Base-by-base conservation (phyloP, 1,139 yeast species). In the Debaryomyces subglobosus region DNA sequence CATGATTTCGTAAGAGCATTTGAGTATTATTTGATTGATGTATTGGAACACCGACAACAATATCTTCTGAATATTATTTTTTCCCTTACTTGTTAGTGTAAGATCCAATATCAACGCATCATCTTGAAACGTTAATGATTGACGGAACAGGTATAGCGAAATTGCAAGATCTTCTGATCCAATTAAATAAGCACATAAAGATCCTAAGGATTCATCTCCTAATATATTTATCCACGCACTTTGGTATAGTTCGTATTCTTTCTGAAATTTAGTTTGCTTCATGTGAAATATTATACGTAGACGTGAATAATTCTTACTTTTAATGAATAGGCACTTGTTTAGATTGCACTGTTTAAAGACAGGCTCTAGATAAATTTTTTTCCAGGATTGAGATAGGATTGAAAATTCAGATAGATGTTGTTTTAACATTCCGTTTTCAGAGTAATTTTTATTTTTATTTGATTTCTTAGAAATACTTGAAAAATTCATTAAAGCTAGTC, bases 151-250 rank as follows among this genome's bases (percentile, higher is more conserved):
- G 33, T 58, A 57, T 2, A 80, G 60, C 0, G 65, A 61, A 1
- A 68, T 62, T 5, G 75, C 64, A 48, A 65, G 70, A 15, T 68
- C 56, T 13, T 48, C 45, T 36, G 45, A 40, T 15, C 52, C 62
- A 4, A 56, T 46, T 18, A 77, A 64, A 47, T 53, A 64, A 44
- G 67, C 61, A 55, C 71, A 72, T 33, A 74, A 64, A 0, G 89
- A 79, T 0, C 76, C 77, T 2, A 56, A 48, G 1, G 69, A 64
- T 63, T 86, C 92, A 58, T 82, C 86, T 0, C 92, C 92, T 39
- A 85, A 63, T 0, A 85, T 45, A 46, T 78, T 78, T 47, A 83
- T 72, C 87, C 88, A 84, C 5, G 75, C 63, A 13, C 64, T 64
- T 23, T 68, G 64, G 43, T 68, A 74, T 12, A 45, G 13, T 20